These are phyloP conservation scores for Scleroderma bovista DNA, from an alignment of 768 basidiomycete genomes.

Conservation along the genomic window DNA sequence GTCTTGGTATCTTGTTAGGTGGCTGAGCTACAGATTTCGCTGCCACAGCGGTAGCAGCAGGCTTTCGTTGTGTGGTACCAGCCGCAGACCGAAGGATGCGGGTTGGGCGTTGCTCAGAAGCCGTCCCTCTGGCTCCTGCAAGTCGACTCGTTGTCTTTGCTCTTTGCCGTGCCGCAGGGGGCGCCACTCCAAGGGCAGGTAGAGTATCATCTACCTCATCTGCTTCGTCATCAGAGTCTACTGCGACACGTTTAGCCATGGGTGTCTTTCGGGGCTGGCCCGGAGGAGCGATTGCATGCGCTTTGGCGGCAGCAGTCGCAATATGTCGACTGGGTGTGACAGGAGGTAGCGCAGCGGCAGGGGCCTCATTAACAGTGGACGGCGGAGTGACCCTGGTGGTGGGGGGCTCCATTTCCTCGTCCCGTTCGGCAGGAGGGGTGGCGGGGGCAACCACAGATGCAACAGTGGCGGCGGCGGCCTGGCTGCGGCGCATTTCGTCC, in stretches of 20 bases:
- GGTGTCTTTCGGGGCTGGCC: constrained; percentile 90
- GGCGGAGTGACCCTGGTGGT: constrained; percentile 38
- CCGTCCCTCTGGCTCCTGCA: constrained; percentile 44
- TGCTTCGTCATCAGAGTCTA: constrained; percentile 65
- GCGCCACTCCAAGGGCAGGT: constrained; percentile 53
- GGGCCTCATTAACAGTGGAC: constrained; percentile 17
- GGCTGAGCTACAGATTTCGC: constrained; percentile 42
- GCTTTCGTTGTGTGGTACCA: constrained; percentile 49
- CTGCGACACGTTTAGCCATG: constrained; percentile 60
- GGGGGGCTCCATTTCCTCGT: constrained; percentile 52
- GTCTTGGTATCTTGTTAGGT: constrained; percentile 63
- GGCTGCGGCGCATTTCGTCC: constrained; percentile 57
- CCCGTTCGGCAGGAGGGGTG: constrained; percentile 74
- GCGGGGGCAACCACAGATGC: constrained; percentile 61
- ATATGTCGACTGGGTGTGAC: constrained; percentile 80
- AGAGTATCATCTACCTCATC: constrained; percentile 56
- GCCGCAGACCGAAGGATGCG: constrained; percentile 71
- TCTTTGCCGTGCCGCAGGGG: constrained; percentile 32
- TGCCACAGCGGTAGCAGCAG: constrained; percentile 34
- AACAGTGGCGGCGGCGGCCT: constrained; percentile 37
- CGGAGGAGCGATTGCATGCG: constrained; percentile 67
- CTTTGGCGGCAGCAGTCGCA: constrained; percentile 62
- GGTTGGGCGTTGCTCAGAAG: constrained; percentile 68
- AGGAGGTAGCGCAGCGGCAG: constrained; percentile 45
- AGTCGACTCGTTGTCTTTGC: constrained; percentile 34